These are phyloP conservation scores for Nigrospora osmanthi DNA, from an alignment of 2,329 filamentous ascomycete species.

Conservation along the genomic window DNA sequence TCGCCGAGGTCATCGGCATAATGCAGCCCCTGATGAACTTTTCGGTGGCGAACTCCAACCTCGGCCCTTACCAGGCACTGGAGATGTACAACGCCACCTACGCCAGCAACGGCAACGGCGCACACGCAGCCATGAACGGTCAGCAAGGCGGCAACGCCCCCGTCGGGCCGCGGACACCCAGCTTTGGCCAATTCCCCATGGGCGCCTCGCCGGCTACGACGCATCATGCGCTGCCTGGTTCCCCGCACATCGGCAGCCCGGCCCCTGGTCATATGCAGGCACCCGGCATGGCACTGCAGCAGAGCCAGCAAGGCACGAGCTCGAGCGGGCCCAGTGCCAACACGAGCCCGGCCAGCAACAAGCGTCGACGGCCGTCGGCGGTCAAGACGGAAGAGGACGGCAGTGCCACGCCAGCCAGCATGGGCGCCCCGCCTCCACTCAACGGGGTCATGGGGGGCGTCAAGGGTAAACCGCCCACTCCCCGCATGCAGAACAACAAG, in stretches of 20 bases:
- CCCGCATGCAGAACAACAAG: slow-evolving; percentile 48
- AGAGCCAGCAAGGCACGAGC: slow-evolving; percentile 60
- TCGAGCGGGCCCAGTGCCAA: slow-evolving; percentile 61
- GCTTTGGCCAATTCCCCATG: slow-evolving; percentile 50
- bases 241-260: slow-evolving; percentile 54
- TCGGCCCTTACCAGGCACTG: slow-evolving; percentile 50
- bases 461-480: slow-evolving; percentile 47
- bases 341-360: slow-evolving; percentile 55
- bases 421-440: slow-evolving; percentile 32
- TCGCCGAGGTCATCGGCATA: slow-evolving; percentile 52
- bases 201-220: slow-evolving; percentile 51
- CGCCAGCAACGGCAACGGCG: slow-evolving; percentile 30
- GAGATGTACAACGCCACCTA: slow-evolving; percentile 46
- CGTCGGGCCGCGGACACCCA: slow-evolving; percentile 41
- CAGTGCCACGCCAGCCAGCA: slow-evolving; percentile 38
- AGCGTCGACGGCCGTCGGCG: slow-evolving; percentile 47
- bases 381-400: slow-evolving; percentile 48
- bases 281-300: slow-evolving; percentile 58
- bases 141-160: slow-evolving; percentile 32
- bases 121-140: slow-evolving; percentile 34
- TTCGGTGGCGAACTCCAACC: slow-evolving; percentile 43
- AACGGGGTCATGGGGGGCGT: slow-evolving; percentile 38
- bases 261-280: slow-evolving; percentile 56
- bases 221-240: slow-evolving; percentile 55
- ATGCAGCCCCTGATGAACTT: slow-evolving; percentile 46